Conservation (phyloP, 495 filamentous ascomycete genomes). For the Penicillium angulare region DNA sequence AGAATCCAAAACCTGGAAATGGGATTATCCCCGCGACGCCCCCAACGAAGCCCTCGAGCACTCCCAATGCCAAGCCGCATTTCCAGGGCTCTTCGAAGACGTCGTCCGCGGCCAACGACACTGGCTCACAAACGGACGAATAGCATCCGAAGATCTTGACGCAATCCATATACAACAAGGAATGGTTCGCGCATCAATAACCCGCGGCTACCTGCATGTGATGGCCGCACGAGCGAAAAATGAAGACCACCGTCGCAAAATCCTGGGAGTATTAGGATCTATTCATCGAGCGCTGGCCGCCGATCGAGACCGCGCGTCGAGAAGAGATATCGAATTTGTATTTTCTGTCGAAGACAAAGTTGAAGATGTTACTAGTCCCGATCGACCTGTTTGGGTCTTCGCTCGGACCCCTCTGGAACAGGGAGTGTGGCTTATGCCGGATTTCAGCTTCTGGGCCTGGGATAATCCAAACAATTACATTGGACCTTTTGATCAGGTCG, state of each 20-base stretch:
- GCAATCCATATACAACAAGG: constrained; percentile 26
- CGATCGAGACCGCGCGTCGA: constrained; percentile 37
- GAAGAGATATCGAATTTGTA: constrained; percentile 64
- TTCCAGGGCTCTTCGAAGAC: constrained; percentile 49
- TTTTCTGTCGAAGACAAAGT: constrained; percentile 54
- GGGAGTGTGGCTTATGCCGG: constrained; percentile 69
- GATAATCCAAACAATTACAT: constrained; percentile 57
- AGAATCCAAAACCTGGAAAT: constrained; percentile 38
- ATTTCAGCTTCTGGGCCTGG: constrained; percentile 78
- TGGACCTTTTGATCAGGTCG: constrained; percentile 56
- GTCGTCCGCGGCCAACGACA: constrained; percentile 33
- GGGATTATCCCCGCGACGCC: constrained; percentile 33
- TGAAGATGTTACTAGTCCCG: constrained; percentile 37
- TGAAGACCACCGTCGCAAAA: constrained; percentile 44
- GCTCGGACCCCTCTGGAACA: constrained; percentile 38
- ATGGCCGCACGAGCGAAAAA: constrained; percentile 32
- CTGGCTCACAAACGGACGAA: constrained; percentile 27
- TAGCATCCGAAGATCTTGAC: constrained; percentile 33
- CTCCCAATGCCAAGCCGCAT: constrained; percentile 41
- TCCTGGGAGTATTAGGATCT: constrained; percentile 43
- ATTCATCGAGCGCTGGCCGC: constrained; percentile 46
- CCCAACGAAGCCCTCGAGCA: constrained; percentile 34
- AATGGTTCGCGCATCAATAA: constrained; percentile 37
- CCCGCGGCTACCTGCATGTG: constrained; percentile 37
- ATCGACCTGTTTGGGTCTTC: constrained; percentile 54